Conservation (phyloP, 1,284 basidiomycete species). For the Tilletia walkeri region DNA sequence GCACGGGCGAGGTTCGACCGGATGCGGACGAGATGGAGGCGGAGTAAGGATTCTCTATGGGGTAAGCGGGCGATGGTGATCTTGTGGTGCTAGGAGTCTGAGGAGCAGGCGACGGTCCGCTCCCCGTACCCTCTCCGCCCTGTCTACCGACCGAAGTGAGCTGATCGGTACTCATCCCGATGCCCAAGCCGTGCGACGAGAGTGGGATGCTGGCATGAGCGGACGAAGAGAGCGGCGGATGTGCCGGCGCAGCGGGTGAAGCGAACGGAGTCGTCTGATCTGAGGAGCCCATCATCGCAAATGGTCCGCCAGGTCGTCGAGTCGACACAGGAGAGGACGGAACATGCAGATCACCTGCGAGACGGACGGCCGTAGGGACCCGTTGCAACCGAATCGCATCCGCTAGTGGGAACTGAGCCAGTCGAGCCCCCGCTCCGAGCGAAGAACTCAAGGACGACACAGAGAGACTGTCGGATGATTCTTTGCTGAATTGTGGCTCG, state of each 20-base stretch:
- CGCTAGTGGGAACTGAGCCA: constrained; percentile 29
- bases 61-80: constrained; percentile 33
- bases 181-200: constrained; percentile 5
- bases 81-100: constrained; percentile 37
- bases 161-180: background rate
- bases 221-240: background rate
- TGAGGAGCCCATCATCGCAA: too few relatives aligned
- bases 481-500: background rate
- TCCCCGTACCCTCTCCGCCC: background rate
- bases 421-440: background rate
- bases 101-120: constrained; percentile 19
- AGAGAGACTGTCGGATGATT: background rate
- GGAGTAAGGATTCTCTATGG: constrained; percentile 29
- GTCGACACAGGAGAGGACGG: constrained; percentile 22
- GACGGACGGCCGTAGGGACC: constrained; percentile 61
- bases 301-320: background rate
- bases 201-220: background rate
- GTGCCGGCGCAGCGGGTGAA: background rate
- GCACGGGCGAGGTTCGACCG: constrained; percentile 36
- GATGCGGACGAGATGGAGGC: constrained; percentile 21
- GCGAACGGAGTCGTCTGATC: background rate
- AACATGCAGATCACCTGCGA: constrained; percentile 58
- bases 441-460: background rate
- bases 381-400: constrained; percentile 61
- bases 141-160: background rate